Evolutionary conservation across 805 yeast genomes (phyloP).

Genomic region (Sungouiozyma ichnusensis): DNA sequence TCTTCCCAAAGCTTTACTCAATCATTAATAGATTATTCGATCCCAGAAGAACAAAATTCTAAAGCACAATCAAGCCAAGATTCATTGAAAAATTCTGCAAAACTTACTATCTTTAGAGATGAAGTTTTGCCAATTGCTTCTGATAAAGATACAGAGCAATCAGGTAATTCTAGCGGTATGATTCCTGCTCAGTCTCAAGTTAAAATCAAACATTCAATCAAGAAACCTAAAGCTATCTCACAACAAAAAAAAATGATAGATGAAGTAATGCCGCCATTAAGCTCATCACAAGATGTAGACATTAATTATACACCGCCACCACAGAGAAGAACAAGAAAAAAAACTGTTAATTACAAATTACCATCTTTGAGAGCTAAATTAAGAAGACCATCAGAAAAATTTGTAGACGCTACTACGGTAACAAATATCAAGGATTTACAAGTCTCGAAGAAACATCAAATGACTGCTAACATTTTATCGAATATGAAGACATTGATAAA

Average conservation of each 20-base stretch:
- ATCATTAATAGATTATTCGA: constrained; percentile 25
- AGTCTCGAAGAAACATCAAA: constrained; percentile 8
- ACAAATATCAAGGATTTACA: constrained; percentile 27
- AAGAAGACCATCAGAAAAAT: constrained; percentile 52
- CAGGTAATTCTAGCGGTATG: neutral
- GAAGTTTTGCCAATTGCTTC: neutral
- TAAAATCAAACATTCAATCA: constrained; percentile 25
- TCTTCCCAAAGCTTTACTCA: constrained; percentile 8
- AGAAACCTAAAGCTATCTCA: constrained; percentile 21
- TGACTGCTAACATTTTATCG: constrained; percentile 1
- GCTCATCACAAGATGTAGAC: constrained; percentile 12
- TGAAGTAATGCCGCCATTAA: constrained; percentile 29
- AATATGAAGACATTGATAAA: neutral
- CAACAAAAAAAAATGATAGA: constrained; percentile 15
- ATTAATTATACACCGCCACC: constrained; percentile 17
- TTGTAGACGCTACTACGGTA: constrained; percentile 49
- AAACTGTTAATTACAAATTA: constrained; percentile 52
- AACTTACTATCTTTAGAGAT: neutral
- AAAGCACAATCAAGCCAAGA: neutral
- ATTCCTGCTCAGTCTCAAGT: constrained; percentile 11
- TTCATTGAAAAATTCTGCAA: constrained; percentile 6
- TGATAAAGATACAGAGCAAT: constrained; percentile 3
- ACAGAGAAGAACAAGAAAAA: constrained; percentile 41
- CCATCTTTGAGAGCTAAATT: constrained; percentile 60
- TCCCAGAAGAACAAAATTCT: constrained; percentile 21